These are phyloP conservation scores for Chloromonas sp. DNA, from an alignment of 163 green algal genomes.

Conservation along the genomic window DNA sequence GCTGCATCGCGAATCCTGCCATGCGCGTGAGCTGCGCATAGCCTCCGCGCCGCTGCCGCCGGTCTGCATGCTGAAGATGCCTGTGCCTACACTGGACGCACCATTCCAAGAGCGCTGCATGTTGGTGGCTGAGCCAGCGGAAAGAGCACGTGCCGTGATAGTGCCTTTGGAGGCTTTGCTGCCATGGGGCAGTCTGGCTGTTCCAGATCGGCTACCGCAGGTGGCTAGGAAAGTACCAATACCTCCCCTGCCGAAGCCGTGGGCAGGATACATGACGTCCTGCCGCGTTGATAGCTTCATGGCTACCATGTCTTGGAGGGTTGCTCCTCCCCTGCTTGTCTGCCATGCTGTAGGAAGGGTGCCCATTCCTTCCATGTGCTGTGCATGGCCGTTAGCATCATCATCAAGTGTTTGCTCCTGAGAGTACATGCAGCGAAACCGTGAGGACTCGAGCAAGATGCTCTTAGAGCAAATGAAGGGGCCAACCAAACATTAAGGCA, in stretches of 20 bases:
- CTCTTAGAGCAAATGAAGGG: no score
- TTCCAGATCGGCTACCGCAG: neutral
- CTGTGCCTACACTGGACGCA: no score
- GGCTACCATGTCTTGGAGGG: neutral
- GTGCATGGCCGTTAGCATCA: no score
- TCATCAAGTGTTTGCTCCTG: no score
- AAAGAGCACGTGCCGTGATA: neutral
- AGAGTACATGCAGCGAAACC: no score
- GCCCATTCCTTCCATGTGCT: no score
- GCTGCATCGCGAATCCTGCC: neutral
- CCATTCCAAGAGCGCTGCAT: neutral
- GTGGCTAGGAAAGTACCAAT: neutral
- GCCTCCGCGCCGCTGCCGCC: no score
- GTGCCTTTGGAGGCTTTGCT: neutral
- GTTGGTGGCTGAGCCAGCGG: neutral
- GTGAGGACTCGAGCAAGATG: no score
- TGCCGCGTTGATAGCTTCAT: neutral
- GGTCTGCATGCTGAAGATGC: no score
- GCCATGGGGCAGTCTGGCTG: neutral
- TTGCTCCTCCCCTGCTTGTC: neutral
- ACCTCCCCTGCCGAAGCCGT: neutral
- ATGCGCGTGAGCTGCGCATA: no score
- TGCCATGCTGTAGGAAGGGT: neutral
- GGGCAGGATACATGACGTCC: neutral
- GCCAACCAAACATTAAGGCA: no score